These are phyloP conservation scores for Panaeolus papilionaceus DNA, from an alignment of 768 basidiomycete species.

Conservation along the genomic window DNA sequence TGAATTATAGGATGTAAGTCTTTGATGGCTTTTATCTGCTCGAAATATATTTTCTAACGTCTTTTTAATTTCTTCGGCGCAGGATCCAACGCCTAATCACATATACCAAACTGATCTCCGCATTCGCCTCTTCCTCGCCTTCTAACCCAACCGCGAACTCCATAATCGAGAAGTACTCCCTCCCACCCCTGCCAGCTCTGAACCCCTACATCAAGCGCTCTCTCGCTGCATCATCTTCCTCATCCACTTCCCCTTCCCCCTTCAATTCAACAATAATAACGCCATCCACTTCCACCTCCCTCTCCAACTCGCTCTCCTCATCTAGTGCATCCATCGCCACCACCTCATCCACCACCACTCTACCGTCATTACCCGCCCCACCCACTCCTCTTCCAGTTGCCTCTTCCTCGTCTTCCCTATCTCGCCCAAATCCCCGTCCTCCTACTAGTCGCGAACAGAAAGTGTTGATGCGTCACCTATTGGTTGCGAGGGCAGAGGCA, in stretches of 20 bases:
- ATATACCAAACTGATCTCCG: constrained; percentile 44
- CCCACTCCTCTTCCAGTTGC: not conserved
- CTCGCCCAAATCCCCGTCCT: not conserved
- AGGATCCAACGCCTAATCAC: constrained; percentile 44
- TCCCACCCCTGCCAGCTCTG: constrained; percentile 45
- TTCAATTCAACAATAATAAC: not conserved
- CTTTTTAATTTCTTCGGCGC: constrained; percentile 5
- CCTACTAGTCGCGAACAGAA: not conserved
- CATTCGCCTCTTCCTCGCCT: constrained; percentile 32
- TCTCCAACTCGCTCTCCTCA: not conserved
- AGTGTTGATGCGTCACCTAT: not conserved
- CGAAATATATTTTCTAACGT: not conserved
- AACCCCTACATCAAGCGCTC: constrained; percentile 46
- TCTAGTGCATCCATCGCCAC: not conserved
- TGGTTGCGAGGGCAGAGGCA: not conserved
- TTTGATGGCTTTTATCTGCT: not conserved
- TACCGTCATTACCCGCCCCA: not conserved
- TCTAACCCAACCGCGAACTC: constrained; percentile 20
- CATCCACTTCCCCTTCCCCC: not conserved
- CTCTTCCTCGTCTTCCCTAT: not conserved
- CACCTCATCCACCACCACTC: not conserved
- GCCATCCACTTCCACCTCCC: not conserved
- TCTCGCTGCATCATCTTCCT: not conserved
- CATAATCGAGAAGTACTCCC: constrained; percentile 40
- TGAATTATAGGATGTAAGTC: constrained; percentile 36